A percentile compares a stretch with the other conserved stretches of the same genome.
Evolutionary conservation across 345 rosid genomes (phyloP).

Genomic region (Citrus sp.): DNA sequence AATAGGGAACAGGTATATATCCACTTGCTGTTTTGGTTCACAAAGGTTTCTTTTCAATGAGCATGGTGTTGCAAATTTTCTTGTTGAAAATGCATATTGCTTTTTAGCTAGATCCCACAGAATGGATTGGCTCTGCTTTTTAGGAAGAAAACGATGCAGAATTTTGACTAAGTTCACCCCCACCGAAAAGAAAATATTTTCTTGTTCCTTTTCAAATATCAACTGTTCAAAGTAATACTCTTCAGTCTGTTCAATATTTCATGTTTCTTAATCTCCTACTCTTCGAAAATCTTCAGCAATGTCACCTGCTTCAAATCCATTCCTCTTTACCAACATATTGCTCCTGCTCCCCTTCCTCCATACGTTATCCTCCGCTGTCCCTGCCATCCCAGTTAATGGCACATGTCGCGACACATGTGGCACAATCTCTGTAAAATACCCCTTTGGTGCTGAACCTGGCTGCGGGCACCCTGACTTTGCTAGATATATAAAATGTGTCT

Average conservation of each 20-base stretch:
- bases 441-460: conserved; percentile 52
- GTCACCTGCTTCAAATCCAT: conserved; percentile 25
- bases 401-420: conserved; percentile 47
- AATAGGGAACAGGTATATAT: not conserved
- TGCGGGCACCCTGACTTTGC: conserved; percentile 57
- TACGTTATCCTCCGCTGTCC: conserved; percentile 22
- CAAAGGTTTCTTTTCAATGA: not conserved
- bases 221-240: not conserved
- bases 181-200: conserved; percentile 21
- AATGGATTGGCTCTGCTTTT: conserved; percentile 39
- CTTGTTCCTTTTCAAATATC: conserved; percentile 4
- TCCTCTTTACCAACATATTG: conserved; percentile 24
- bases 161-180: conserved; percentile 24
- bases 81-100: conserved; percentile 19
- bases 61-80: not conserved
- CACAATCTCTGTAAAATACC: conserved; percentile 42
- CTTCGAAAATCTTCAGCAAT: conserved; percentile 25
- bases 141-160: conserved; percentile 22
- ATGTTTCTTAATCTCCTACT: not conserved
- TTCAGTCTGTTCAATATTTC: not conserved
- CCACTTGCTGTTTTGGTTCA: not conserved
- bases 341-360: conserved; percentile 19
- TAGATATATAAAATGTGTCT: conserved; percentile 48
- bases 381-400: conserved; percentile 23
- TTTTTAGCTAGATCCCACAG: conserved; percentile 40